Evolutionary conservation across 768 basidiomycete genomes (phyloP).

Genomic region (Lentinus tigrinus): DNA sequence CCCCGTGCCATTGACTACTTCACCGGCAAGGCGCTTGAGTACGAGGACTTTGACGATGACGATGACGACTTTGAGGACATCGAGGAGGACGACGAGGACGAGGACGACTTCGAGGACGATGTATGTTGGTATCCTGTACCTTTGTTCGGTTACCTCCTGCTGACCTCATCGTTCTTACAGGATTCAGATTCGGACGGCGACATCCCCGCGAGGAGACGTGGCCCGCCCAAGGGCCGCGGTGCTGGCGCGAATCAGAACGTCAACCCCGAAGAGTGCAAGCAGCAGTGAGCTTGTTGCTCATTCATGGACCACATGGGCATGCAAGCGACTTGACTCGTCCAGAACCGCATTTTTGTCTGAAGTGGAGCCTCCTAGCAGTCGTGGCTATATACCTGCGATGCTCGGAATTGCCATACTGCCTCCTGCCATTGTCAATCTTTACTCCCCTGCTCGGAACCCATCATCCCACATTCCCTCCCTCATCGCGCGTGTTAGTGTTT

Average conservation of each 20-base stretch:
- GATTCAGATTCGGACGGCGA: constrained; percentile 75
- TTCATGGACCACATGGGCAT: not conserved
- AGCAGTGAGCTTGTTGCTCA: constrained; percentile 67
- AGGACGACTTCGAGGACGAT: constrained; percentile 60
- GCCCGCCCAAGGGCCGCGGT: constrained; percentile 53
- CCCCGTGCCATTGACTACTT: constrained; percentile 97
- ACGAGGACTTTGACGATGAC: constrained; percentile 59
- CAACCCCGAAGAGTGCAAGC: constrained; percentile 89
- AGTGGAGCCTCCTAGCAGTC: no score
- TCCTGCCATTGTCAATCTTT: no score
- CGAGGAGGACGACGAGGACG: constrained; percentile 57
- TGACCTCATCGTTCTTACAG: constrained; percentile 32
- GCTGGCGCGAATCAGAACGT: constrained; percentile 46
- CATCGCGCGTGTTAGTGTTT: not conserved
- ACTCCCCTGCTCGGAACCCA: not conserved
- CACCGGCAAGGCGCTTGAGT: constrained; percentile 92
- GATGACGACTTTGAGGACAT: constrained; percentile 57
- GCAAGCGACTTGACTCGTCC: no score
- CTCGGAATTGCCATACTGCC: no score
- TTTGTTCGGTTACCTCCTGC: not conserved
- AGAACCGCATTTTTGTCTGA: no score
- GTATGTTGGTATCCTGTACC: constrained; percentile 32
- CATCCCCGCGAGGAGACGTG: constrained; percentile 56
- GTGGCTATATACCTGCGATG: no score
- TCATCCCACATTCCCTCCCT: not conserved